phyloP scores from a whole-genome alignment of 768 basidiomycete species.

The Rhizopogon sp. region DNA sequence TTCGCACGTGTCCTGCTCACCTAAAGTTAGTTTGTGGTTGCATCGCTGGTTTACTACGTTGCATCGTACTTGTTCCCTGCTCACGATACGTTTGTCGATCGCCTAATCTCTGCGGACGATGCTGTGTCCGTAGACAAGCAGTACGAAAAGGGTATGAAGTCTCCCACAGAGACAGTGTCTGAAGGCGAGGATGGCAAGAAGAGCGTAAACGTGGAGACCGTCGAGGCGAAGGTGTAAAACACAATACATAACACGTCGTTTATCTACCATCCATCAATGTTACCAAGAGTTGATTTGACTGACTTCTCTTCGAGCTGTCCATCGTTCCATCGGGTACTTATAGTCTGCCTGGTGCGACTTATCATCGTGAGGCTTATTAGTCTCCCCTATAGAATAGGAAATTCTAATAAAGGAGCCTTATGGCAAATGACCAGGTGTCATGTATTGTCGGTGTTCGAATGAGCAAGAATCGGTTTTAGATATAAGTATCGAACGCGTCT shows the following conservation, averaged over 20 bases:
- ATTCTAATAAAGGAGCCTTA: too few relatives aligned
- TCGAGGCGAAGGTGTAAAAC: not conserved
- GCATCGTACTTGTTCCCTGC: conserved; percentile 22
- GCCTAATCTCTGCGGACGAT: conserved; percentile 19
- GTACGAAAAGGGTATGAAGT: not conserved
- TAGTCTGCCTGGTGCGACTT: too few relatives aligned
- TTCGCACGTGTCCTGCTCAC: conserved; percentile 5
- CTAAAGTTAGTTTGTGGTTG: conserved; percentile 16
- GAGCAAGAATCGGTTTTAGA: too few relatives aligned
- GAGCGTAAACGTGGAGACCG: not conserved
- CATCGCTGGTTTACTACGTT: conserved; percentile 21
- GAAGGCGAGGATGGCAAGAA: not conserved
- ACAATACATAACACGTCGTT: not conserved
- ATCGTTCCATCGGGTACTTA: too few relatives aligned
- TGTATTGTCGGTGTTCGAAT: too few relatives aligned
- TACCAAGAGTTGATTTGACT: too few relatives aligned
- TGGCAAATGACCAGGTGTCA: too few relatives aligned
- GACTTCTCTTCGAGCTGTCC: too few relatives aligned
- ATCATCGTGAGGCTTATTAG: too few relatives aligned
- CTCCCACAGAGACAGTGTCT: not conserved
- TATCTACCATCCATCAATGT: not conserved
- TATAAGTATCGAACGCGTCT: too few relatives aligned
- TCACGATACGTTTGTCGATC: conserved; percentile 20
- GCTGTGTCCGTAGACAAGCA: not conserved
- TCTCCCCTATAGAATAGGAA: too few relatives aligned